Percentiles rank a stretch among this genome's conserved stretches.
Conservation (phyloP, 495 filamentous ascomycete genomes). For the Aspergillus egyptiacus region DNA sequence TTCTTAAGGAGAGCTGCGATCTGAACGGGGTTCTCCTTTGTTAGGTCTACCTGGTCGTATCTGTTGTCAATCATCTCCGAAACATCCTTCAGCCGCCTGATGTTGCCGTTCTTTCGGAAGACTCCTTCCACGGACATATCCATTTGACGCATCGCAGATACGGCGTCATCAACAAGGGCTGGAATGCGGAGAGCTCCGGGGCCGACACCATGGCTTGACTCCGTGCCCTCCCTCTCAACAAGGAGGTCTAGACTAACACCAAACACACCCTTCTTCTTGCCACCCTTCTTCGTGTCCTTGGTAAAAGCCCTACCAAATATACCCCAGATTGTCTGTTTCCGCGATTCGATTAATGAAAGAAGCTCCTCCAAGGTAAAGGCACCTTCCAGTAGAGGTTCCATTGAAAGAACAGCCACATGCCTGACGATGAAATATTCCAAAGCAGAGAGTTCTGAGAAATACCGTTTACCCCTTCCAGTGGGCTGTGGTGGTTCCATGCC, state of each 20-base stretch:
- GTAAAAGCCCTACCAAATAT: slow-evolving; percentile 93
- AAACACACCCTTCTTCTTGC: slow-evolving; percentile 92
- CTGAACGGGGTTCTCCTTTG: slow-evolving; percentile 81
- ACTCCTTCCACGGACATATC: slow-evolving; percentile 98
- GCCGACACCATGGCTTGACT: slow-evolving; percentile 92
- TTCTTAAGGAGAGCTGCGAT: slow-evolving; percentile 93
- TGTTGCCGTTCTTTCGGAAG: slow-evolving; percentile 98
- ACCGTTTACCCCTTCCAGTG: slow-evolving; percentile 56
- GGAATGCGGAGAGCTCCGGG: slow-evolving; percentile 85
- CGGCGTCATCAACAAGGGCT: slow-evolving; percentile 81
- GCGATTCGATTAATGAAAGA: slow-evolving; percentile 88
- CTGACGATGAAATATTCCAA: slow-evolving; percentile 96
- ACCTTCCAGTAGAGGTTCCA: slow-evolving; percentile 87
- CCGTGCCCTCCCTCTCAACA: slow-evolving; percentile 87
- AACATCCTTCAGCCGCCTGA: slow-evolving; percentile 79
- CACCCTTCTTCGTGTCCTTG: slow-evolving; percentile 69
- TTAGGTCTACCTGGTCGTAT: slow-evolving; percentile 73
- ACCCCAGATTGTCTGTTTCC: slow-evolving; percentile 92
- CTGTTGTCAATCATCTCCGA: slow-evolving; percentile 81
- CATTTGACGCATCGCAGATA: slow-evolving; percentile 94
- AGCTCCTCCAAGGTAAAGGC: slow-evolving; percentile 92
- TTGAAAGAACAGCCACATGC: slow-evolving; percentile 88
- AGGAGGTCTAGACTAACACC: slow-evolving; percentile 77
- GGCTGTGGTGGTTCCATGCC: slow-evolving; percentile 42
- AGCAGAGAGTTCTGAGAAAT: slow-evolving; percentile 93